These are phyloP conservation scores for Epithele typhae DNA, from an alignment of 768 basidiomycete genomes.

Conservation along the genomic window DNA sequence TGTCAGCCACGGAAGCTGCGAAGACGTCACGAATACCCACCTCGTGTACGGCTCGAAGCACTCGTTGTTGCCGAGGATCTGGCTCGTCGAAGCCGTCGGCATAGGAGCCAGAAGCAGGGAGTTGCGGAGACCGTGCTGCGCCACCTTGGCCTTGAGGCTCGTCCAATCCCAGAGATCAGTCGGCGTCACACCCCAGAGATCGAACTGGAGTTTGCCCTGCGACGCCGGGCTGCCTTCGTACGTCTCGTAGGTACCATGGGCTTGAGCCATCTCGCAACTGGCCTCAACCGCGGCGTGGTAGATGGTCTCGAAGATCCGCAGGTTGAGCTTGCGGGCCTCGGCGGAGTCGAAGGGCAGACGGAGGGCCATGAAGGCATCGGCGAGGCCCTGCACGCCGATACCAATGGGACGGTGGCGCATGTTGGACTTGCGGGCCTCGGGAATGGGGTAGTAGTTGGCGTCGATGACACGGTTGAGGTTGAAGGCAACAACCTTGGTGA, in stretches of 20 bases:
- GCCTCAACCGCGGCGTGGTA: slow-evolving; percentile 94
- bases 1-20: neutral
- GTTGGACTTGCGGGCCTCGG: slow-evolving; percentile 89
- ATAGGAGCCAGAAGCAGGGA: slow-evolving; percentile 93
- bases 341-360: slow-evolving; percentile 93
- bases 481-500: slow-evolving; percentile 86
- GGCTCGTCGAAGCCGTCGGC: slow-evolving; percentile 98
- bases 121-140: slow-evolving; percentile 78
- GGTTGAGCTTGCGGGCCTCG: slow-evolving; percentile 83
- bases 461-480: slow-evolving; percentile 96
- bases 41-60: slow-evolving; percentile 99
- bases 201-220: slow-evolving; percentile 86
- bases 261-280: slow-evolving; percentile 79
- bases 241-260: slow-evolving; percentile 81
- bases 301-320: slow-evolving; percentile 98
- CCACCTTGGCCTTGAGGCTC: slow-evolving; percentile 80
- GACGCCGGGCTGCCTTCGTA: slow-evolving; percentile 90
- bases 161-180: slow-evolving; percentile 93
- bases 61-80: slow-evolving; percentile 97
- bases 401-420: slow-evolving; percentile 97
- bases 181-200: slow-evolving; percentile 91
- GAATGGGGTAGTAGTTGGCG: slow-evolving; percentile 91
- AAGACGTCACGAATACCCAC: slow-evolving; percentile 35
- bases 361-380: slow-evolving; percentile 96
- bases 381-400: slow-evolving; percentile 95